A percentile compares a stretch with the other conserved stretches of the same genome.
These are phyloP conservation scores for Cadophora luteo-olivacea DNA, from an alignment of 2,329 filamentous ascomycete species.

Conservation along the genomic window DNA sequence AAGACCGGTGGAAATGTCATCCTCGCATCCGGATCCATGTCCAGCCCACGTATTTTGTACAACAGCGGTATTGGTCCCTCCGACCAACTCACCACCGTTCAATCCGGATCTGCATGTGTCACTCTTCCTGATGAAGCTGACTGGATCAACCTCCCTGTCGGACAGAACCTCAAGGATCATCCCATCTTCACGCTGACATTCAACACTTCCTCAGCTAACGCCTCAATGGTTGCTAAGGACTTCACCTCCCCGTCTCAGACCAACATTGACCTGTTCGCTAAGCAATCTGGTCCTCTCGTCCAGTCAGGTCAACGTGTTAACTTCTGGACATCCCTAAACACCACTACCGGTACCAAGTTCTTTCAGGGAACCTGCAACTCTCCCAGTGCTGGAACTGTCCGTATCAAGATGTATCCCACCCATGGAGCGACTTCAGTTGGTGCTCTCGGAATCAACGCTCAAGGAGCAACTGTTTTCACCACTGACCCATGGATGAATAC, in stretches of 20 bases:
- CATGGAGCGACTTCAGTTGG: slow-evolving; percentile 57
- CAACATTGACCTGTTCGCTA: slow-evolving; percentile 46
- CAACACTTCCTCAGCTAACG: slow-evolving; percentile 30
- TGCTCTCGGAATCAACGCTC: slow-evolving; percentile 49
- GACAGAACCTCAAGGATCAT: slow-evolving; percentile 62
- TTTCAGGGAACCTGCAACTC: slow-evolving; percentile 55
- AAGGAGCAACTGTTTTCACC: slow-evolving; percentile 51
- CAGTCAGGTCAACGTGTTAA: slow-evolving; percentile 53
- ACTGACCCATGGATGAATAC: slow-evolving; percentile 58
- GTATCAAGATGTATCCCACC: slow-evolving; percentile 57
- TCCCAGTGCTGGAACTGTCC: slow-evolving; percentile 46
- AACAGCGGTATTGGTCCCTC: slow-evolving; percentile 42
- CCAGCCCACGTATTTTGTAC: slow-evolving; percentile 40
- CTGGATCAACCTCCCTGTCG: slow-evolving; percentile 66
- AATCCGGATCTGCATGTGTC: slow-evolving; percentile 34
- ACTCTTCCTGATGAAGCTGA: slow-evolving; percentile 52
- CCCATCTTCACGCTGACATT: slow-evolving; percentile 52
- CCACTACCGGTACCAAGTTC: slow-evolving; percentile 49
- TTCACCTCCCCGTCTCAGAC: slow-evolving; percentile 54
- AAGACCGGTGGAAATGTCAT: slow-evolving; percentile 38
- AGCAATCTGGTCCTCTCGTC: slow-evolving; percentile 49
- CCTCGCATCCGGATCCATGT: slow-evolving; percentile 36
- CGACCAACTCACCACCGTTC: slow-evolving; percentile 47
- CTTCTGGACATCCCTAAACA: slow-evolving; percentile 54
- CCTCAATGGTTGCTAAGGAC: slow-evolving; percentile 37